A percentile compares a stretch with the other conserved stretches of the same genome.
These are phyloP conservation scores for Phyllosticta paracitricarpa DNA, from an alignment of 2,329 filamentous ascomycete species.

Conservation along the genomic window DNA sequence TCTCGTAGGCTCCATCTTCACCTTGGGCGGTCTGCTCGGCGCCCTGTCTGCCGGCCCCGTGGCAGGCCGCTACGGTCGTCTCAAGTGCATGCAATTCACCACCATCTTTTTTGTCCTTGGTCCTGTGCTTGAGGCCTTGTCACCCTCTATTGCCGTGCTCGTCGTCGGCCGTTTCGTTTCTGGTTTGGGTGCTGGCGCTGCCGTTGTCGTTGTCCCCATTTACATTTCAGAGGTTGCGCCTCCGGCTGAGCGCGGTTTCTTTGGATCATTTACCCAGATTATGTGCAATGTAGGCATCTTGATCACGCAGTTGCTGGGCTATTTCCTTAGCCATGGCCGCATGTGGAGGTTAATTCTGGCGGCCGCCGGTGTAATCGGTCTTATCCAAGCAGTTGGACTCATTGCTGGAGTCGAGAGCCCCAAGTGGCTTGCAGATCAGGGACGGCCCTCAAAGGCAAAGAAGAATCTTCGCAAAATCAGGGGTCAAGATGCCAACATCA, in stretches of 20 bases:
- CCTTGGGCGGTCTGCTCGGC: conserved; percentile 75
- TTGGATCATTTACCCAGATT: conserved; percentile 76
- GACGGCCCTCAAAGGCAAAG: conserved; percentile 52
- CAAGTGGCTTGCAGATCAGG: conserved; percentile 66
- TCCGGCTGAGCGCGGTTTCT: conserved; percentile 59
- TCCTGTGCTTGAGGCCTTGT: conserved; percentile 63
- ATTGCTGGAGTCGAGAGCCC: conserved; percentile 72
- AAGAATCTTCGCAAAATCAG: conserved; percentile 65
- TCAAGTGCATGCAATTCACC: conserved; percentile 66
- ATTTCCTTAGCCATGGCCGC: conserved; percentile 70
- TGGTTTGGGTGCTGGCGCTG: conserved; percentile 75
- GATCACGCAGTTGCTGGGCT: conserved; percentile 71
- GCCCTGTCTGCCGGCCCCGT: conserved; percentile 71
- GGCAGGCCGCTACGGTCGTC: conserved; percentile 66
- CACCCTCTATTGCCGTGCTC: conserved; percentile 57
- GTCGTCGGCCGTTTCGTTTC: conserved; percentile 66
- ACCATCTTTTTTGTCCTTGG: conserved; percentile 68
- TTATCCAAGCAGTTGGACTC: conserved; percentile 59
- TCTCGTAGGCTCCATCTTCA: conserved; percentile 82
- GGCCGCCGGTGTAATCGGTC: conserved; percentile 58
- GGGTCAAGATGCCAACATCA: conserved; percentile 57
- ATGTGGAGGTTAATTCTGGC: conserved; percentile 79
- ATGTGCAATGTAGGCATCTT: conserved; percentile 90
- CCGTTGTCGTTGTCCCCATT: conserved; percentile 85
- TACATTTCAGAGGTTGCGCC: conserved; percentile 92